Base-by-base conservation (phyloP, 495 filamentous ascomycete species). In the Hyaloscypha finlandica region DNA sequence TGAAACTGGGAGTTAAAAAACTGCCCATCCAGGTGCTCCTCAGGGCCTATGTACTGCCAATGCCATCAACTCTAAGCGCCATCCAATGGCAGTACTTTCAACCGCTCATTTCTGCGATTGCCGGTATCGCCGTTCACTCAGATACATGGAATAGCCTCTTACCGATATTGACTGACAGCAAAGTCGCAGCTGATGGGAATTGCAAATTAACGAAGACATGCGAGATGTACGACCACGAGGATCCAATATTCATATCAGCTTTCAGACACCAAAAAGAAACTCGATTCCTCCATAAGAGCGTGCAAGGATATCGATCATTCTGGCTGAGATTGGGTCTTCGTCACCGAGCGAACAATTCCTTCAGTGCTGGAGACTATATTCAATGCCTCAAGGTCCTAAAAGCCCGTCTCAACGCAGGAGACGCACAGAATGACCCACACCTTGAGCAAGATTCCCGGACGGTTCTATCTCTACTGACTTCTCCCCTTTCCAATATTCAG, bases 241-340 rank as follows among this genome's bases (percentile, higher is more conserved):
- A 71, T 48, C 11, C 22, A 48, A 66, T 68, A n/a, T 71, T 71
- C 33, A 31, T n/a, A 31, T 37, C 69, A 30, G 69, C 69, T 39
- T 71, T 71, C 45, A 52, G 65, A 48, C 31, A 48, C 51, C 32
- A 71, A 59, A 22, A 60, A 42, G 29, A n/a, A 37, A 30, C 56
- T 37, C 61, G 37, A 32, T 66, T 71, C 33, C 57, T 71, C 11
- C 69, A 68, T 45, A 35, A 39, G 5, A 29, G 42, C 20, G 30
- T 68, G 25, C 3, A 35, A 56, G 25, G 4, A 31, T 30, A 51
- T 62, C 61, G 65, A 63, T 33, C 0, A 3, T 66, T 71, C 51
- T 71, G 65, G 65, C 32, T 62, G 31, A 65, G 63, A 53, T 33
- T 66, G 8, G 69, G 65, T 16, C 61, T 71, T 52, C 69, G 61